Base-by-base conservation (phyloP, 1,284 basidiomycete genomes). In the Blastosporella zonata region DNA sequence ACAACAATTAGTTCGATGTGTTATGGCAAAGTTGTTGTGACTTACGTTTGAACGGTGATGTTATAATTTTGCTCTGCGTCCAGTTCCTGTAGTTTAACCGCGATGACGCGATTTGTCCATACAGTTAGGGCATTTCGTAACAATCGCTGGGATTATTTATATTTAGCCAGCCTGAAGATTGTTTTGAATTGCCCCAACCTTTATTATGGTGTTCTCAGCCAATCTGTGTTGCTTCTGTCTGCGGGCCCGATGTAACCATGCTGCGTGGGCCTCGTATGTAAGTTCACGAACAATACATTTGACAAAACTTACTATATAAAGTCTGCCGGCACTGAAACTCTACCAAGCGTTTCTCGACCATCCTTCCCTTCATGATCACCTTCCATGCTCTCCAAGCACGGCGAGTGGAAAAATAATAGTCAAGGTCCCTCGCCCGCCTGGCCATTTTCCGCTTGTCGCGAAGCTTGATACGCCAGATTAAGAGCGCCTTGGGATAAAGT, bases 21-120 rank as follows among this genome's bases (percentile, higher is more conserved):
- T 33, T 33, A 46, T 46, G 39, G 60, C 36, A 43, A 43, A 29
- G 35, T 34, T 12, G 15, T 7, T 25, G 15, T 6, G 13, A 63
- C 76, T 57, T 56, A 87, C 84, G 62, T 67, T 42, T 80, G 57
- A 25, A 81, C 52, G 28, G 63, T 66, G 33, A 64, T 63, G 35
- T 82, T 73, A 52, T 69, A 68, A 48, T 69, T 73, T 53, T 85
- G 80, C 3, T 67, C 67, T 21, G 80, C 73, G 45, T 87, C 78
- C 13, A 88, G 61, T 62, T 89, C 87, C 37, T 82, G 77, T 46
- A 82, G 73, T 60, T 89, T 91, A 47, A 86, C 63, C 39, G 81
- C 80, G 50, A 89, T 84, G 3, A 89, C 82, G 1, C 78, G 76
- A 56, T 82, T 80, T 12, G 81, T 87, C 88, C 88, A 91, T 28